Conservation (phyloP, 306 rosid genomes). For the Rosa chinensis region DNA sequence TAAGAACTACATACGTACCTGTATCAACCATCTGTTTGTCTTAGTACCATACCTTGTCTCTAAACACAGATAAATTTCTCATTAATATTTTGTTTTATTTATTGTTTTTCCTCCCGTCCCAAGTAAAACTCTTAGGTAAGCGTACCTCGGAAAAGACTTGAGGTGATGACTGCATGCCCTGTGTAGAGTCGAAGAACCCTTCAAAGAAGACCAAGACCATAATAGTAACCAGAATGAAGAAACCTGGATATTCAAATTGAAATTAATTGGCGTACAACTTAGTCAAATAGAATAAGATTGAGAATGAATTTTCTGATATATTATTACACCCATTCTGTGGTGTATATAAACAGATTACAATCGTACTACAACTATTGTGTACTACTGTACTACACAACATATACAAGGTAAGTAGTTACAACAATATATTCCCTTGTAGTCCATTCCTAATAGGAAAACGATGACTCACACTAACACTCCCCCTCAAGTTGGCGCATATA, state of each 20-base stretch:
- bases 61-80: background rate
- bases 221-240: background rate
- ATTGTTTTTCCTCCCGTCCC: background rate
- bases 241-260: background rate
- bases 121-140: background rate
- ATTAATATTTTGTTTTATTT: background rate
- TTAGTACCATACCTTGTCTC: background rate
- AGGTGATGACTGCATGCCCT: background rate
- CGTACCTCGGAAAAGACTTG: background rate
- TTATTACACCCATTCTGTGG: too few relatives aligned
- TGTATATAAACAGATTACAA: too few relatives aligned
- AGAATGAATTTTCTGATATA: too few relatives aligned
- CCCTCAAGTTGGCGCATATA: too few relatives aligned
- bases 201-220: background rate
- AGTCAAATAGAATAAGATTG: too few relatives aligned
- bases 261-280: background rate
- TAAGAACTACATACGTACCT: background rate
- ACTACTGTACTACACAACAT: too few relatives aligned
- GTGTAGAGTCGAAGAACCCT: background rate
- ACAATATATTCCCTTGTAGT: too few relatives aligned
- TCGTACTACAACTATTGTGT: too few relatives aligned
- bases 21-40: background rate
- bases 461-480: too few relatives aligned
- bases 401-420: too few relatives aligned
- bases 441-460: too few relatives aligned